Base-by-base conservation (phyloP, 768 basidiomycete species). In the Termitomyces sp. region DNA sequence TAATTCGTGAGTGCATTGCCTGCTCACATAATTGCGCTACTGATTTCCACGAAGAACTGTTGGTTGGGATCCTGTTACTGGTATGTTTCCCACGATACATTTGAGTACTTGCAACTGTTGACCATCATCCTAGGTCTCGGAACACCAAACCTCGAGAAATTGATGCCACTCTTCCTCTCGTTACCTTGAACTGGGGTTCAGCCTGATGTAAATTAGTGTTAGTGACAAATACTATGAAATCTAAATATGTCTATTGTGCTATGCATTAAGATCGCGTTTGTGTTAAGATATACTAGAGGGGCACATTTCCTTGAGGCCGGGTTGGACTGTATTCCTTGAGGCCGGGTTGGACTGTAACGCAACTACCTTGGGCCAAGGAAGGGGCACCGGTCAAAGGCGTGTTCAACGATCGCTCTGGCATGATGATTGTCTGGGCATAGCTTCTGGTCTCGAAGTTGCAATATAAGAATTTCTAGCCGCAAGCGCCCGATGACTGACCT, bases 11-110 rank as follows among this genome's bases (percentile, higher is more conserved):
- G 65, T 62, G 23, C 19, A 25, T 49, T 43, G 14, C 47, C 30
- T 52, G 16, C n/a, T 43, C 19, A 46, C 40, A 28, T 14, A 14
- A 27, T 19, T 47, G 11, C 9, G 35, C 25, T 39, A 54, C 30
- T 51, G 37, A 45, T 39, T 45, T 52, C 47, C 30, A 53, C 40
- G 42, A 37, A 75, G 73, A 14, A 69, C 71, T 5, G 66, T 62
- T 12, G 76, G 76, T 34, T 77, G 75, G 76, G 74, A 77, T 63
- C 76, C 76, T 49, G 75, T 75, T 12, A 76, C 72, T 52, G 69
- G 74, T 68, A 41, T 4, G 67, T 61, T 11, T 6, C 9, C 2
- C 10, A 1, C 19, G 35, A 14, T 9, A 1, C 17, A 11, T 37
- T 2, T 5, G 9, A 23, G 3, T 9, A 25, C n/a, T 41, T 23